phyloP scores from a whole-genome alignment of 352 stramenopile species.

The Globisporangium abappressorium region DNA sequence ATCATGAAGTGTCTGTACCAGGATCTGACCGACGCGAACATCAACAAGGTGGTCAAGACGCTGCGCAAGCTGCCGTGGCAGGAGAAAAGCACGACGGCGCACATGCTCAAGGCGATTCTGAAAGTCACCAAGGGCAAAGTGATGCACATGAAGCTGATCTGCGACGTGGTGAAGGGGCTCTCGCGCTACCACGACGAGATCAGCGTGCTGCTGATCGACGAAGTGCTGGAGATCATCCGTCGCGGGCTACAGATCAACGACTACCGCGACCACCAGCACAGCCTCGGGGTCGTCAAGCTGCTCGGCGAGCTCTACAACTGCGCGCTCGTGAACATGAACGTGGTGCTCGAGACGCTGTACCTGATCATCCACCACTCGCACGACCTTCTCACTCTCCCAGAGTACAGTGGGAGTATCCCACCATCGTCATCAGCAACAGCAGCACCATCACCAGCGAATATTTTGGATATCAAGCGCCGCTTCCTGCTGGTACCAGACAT shows the following conservation, averaged over 20 bases:
- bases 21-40: slow-evolving; percentile 71
- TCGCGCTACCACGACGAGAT: slow-evolving; percentile 90
- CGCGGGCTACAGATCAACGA: slow-evolving; percentile 88
- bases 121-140: slow-evolving; percentile 91
- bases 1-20: slow-evolving; percentile 86
- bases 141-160: slow-evolving; percentile 85
- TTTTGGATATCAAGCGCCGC: slow-evolving; percentile 60
- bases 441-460: slow-evolving; percentile 17
- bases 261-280: slow-evolving; percentile 91
- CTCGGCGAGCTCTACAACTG: slow-evolving; percentile 94
- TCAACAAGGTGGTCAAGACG: slow-evolving; percentile 92
- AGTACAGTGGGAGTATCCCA: slow-evolving; percentile 42
- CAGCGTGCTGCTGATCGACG: slow-evolving; percentile 89
- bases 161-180: slow-evolving; percentile 86
- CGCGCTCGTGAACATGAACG: slow-evolving; percentile 87
- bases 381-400: slow-evolving; percentile 76
- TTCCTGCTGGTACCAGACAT: slow-evolving; percentile 74
- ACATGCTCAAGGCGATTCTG: slow-evolving; percentile 90
- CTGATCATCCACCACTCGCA: slow-evolving; percentile 95
- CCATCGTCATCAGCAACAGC: slow-evolving; percentile 2
- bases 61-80: slow-evolving; percentile 93
- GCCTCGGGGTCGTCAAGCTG: slow-evolving; percentile 90
- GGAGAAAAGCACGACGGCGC: slow-evolving; percentile 41
- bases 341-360: slow-evolving; percentile 94
- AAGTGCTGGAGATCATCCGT: slow-evolving; percentile 91